Conservation (phyloP, 257 asterid species). For the Gentiana dahurica region DNA sequence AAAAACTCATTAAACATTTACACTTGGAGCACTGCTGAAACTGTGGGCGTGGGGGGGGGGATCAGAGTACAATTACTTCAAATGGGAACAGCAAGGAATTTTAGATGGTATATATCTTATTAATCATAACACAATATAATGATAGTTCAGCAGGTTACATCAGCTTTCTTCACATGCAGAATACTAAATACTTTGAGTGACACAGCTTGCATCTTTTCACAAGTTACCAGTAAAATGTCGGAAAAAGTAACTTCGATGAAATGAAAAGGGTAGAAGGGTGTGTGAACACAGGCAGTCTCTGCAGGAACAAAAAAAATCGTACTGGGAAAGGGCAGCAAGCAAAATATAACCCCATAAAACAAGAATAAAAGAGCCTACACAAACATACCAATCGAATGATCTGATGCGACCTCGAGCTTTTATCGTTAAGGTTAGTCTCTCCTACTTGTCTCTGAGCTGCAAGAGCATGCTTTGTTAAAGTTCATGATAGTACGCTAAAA, state of each 20-base stretch:
- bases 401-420: conserved; percentile 98
- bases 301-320: background rate
- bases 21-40: too few relatives aligned
- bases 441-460: conserved; percentile 97
- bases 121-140: too few relatives aligned
- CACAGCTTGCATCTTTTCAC: background rate
- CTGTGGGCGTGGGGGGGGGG: too few relatives aligned
- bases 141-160: too few relatives aligned
- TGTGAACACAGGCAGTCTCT: too few relatives aligned
- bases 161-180: too few relatives aligned
- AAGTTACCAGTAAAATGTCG: background rate
- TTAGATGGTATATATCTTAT: too few relatives aligned
- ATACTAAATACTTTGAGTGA: background rate
- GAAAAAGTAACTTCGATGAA: background rate
- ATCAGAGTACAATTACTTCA: too few relatives aligned
- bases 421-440: conserved; percentile 84
- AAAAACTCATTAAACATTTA: too few relatives aligned
- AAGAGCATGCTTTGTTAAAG: conserved; percentile 16
- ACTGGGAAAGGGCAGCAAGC: background rate
- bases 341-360: background rate
- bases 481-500: background rate
- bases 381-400: conserved; percentile 75
- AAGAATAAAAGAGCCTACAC: background rate
- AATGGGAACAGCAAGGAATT: too few relatives aligned
- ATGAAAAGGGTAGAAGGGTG: background rate